phyloP scores from a whole-genome alignment of 106 monocot species.

The Iris macrosiphon region DNA sequence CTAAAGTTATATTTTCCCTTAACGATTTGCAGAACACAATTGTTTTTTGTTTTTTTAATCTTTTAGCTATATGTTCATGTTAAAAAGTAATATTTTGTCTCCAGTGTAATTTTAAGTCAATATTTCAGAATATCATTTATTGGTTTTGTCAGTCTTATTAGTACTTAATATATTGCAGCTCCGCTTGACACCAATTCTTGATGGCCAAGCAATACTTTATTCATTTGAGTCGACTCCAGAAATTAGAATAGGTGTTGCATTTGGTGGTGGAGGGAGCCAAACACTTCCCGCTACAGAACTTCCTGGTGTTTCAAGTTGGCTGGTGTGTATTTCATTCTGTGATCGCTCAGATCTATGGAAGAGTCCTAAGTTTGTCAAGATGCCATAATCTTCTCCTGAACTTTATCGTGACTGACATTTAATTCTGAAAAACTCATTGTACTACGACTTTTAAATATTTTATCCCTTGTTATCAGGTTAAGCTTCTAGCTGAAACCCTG shows the following conservation, averaged over 20 bases:
- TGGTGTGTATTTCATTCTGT: conserved; percentile 43
- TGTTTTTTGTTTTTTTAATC: too few relatives aligned
- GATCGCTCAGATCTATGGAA: too few relatives aligned
- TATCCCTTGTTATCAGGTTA: conserved; percentile 38
- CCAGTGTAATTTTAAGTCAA: too few relatives aligned
- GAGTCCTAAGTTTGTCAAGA: too few relatives aligned
- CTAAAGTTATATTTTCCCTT: too few relatives aligned
- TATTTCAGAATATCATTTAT: too few relatives aligned
- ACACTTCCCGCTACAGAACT: conserved; percentile 87
- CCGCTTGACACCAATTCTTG: conserved; percentile 75
- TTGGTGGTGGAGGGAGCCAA: conserved; percentile 80
- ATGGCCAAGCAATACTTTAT: conserved; percentile 88
- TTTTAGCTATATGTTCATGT: too few relatives aligned
- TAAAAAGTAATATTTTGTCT: too few relatives aligned
- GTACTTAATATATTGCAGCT: conserved; percentile 39
- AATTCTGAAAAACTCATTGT: neutral
- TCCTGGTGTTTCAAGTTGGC: conserved; percentile 88
- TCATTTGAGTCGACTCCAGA: conserved; percentile 94
- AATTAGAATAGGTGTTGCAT: conserved; percentile 75
- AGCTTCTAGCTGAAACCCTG: conserved; percentile 80
- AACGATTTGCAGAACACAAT: too few relatives aligned
- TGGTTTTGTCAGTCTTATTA: too few relatives aligned
- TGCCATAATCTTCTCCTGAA: too few relatives aligned
- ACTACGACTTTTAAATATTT: neutral
- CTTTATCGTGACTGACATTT: neutral